These are phyloP conservation scores for Psilocybe sp. DNA, from an alignment of 768 basidiomycete species.

Conservation along the genomic window DNA sequence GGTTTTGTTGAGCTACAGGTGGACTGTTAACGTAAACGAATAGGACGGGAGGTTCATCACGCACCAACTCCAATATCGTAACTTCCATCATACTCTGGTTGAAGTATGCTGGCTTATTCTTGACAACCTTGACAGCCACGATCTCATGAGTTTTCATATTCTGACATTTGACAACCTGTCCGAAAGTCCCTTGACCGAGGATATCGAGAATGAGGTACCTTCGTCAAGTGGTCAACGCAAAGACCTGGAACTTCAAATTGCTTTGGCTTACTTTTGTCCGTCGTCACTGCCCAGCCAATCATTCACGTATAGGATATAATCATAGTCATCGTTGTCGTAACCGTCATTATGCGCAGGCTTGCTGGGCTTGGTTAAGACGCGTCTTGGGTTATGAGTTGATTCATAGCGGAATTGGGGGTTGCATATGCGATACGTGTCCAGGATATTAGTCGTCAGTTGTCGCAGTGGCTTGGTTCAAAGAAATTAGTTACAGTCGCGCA, in stretches of 20 bases:
- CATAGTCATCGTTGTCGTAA: constrained; percentile 98
- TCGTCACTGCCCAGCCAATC: constrained; percentile 95
- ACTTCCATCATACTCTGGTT: constrained; percentile 99
- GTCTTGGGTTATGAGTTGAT: constrained; percentile 88
- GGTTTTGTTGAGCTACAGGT: constrained; percentile 80
- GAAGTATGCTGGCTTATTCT: constrained; percentile 99
- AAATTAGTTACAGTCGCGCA: constrained; percentile 8
- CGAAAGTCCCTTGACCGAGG: constrained; percentile 97
- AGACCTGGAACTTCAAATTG: not conserved
- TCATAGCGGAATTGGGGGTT: constrained; percentile 96
- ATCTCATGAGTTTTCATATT: constrained; percentile 99
- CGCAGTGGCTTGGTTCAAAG: constrained; percentile 45
- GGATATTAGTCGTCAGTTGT: constrained; percentile 78
- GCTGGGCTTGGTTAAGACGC: constrained; percentile 96
- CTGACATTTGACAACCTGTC: constrained; percentile 99
- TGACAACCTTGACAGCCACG: constrained; percentile 98
- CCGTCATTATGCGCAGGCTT: constrained; percentile 96
- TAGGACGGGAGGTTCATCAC: constrained; percentile 28
- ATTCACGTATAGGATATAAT: constrained; percentile 99
- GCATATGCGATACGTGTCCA: constrained; percentile 91
- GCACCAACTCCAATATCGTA: constrained; percentile 90
- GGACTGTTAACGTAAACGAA: constrained; percentile 1
- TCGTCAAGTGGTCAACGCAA: constrained; percentile 5
- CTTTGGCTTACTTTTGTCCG: constrained; percentile 79
- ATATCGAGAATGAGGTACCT: constrained; percentile 98